These are phyloP conservation scores for Artemisia annua DNA, from an alignment of 129 eudicot genomes.

Conservation along the genomic window DNA sequence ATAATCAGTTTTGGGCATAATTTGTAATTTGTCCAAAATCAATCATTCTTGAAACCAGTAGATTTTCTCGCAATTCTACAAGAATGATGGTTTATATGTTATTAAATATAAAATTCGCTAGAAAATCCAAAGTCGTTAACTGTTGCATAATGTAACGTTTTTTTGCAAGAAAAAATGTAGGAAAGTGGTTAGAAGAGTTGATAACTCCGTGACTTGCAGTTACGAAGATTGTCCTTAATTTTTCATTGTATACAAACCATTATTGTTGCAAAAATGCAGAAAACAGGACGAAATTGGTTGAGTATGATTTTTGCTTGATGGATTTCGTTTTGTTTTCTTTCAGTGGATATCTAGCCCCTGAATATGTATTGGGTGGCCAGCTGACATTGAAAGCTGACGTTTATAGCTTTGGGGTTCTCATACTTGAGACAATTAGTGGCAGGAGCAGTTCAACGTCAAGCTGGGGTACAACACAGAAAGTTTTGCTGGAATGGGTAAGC, in stretches of 20 bases:
- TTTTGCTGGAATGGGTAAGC: slow-evolving; percentile 82
- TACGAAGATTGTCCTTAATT: neutral
- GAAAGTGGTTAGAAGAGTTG: neutral
- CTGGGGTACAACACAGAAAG: slow-evolving; percentile 57
- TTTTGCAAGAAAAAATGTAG: neutral
- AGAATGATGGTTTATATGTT: neutral
- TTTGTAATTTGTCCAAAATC: neutral
- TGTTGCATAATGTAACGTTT: neutral
- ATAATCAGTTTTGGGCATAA: neutral
- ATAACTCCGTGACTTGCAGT: neutral
- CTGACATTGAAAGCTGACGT: slow-evolving; percentile 87
- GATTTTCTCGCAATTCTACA: neutral
- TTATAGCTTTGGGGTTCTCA: slow-evolving; percentile 92
- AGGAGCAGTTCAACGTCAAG: slow-evolving; percentile 51
- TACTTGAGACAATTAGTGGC: slow-evolving; percentile 79
- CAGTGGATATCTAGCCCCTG: slow-evolving; percentile 98
- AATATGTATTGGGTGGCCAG: slow-evolving; percentile 83
- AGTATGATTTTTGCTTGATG: slow-evolving; percentile 8
- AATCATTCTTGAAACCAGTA: slow-evolving; percentile 2
- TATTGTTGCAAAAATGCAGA: neutral
- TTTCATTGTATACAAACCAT: no score
- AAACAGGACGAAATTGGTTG: neutral
- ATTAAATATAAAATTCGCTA: no score
- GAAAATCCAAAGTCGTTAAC: neutral
- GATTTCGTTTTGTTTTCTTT: slow-evolving; percentile 13